Percentiles rank a stretch among this genome's conserved stretches.
Conservation (phyloP, 2,329 filamentous ascomycete species). For the Hypoxylon sp. region DNA sequence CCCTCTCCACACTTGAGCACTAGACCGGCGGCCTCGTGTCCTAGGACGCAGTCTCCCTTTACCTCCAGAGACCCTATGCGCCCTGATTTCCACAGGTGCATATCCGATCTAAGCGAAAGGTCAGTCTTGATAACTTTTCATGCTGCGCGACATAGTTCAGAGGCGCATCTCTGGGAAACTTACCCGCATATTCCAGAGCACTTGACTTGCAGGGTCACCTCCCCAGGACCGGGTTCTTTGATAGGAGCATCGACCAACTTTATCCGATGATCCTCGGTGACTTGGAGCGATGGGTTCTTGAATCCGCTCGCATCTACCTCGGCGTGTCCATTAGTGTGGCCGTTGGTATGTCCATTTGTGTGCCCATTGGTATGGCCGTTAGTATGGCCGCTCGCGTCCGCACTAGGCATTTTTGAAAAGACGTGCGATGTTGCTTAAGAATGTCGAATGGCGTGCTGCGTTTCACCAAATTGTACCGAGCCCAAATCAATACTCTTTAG, state of each 20-base stretch:
- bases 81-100: conserved; percentile 76
- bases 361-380: conserved; percentile 40
- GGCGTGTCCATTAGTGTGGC: conserved; percentile 21
- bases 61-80: conserved; percentile 72
- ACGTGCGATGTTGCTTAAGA: conserved; percentile 8
- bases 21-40: conserved; percentile 72
- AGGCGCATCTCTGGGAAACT: conserved; percentile 23
- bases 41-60: conserved; percentile 72
- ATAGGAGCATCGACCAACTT: conserved; percentile 69
- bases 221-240: conserved; percentile 62
- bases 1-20: conserved; percentile 68
- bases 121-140: conserved; percentile 14
- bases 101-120: conserved; percentile 64
- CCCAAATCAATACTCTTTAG: conserved; percentile 8
- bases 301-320: conserved; percentile 32
- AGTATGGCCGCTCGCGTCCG: conserved; percentile 30
- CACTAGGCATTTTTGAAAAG: conserved; percentile 30
- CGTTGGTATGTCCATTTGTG: conserved; percentile 39
- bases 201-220: conserved; percentile 71
- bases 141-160: background rate
- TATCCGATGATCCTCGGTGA: conserved; percentile 70
- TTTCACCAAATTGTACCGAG: conserved; percentile 11
- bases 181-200: conserved; percentile 74
- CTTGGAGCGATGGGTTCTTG: conserved; percentile 66
- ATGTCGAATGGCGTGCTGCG: conserved; percentile 18